These are phyloP conservation scores for Microcera coccophila DNA, from an alignment of 2,329 filamentous ascomycete species.

Conservation along the genomic window DNA sequence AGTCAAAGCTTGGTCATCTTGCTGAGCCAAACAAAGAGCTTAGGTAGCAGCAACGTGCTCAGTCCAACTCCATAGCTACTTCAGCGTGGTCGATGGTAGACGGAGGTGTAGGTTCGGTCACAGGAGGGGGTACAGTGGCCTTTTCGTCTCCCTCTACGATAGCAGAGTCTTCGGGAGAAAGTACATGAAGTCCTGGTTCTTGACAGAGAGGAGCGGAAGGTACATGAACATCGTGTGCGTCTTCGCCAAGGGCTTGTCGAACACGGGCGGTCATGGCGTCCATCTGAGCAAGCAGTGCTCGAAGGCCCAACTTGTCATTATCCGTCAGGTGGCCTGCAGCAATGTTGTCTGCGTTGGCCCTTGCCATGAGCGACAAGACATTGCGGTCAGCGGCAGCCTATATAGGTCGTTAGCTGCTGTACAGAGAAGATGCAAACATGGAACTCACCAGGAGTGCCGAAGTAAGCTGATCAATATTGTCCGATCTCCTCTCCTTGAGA, in stretches of 20 bases:
- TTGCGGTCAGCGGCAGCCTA: constrained; percentile 44
- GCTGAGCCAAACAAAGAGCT: too few relatives aligned
- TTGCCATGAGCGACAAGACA: constrained; percentile 48
- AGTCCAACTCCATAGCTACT: constrained; percentile 40
- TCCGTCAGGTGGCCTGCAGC: constrained; percentile 37
- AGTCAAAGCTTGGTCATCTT: too few relatives aligned
- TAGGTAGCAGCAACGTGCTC: constrained; percentile 3
- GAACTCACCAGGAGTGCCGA: constrained; percentile 59
- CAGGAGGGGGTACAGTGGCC: constrained; percentile 25
- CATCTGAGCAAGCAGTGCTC: constrained; percentile 46
- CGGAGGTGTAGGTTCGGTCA: constrained; percentile 39
- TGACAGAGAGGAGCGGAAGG: constrained; percentile 18
- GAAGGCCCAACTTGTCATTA: constrained; percentile 43
- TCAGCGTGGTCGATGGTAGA: constrained; percentile 38
- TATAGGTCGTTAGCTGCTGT: constrained; percentile 9
- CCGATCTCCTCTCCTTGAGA: constrained; percentile 48
- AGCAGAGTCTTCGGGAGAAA: constrained; percentile 28
- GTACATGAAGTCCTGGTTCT: constrained; percentile 22
- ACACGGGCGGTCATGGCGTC: constrained; percentile 44
- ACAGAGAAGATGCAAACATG: not conserved
- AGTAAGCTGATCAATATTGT: constrained; percentile 52
- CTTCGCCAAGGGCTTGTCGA: constrained; percentile 37
- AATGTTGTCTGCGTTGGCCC: constrained; percentile 43
- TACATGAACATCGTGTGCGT: constrained; percentile 16
- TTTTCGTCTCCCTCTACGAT: constrained; percentile 30